A percentile compares a stretch with the other conserved stretches of the same genome.
Conservation (phyloP, 2,329 filamentous ascomycete species). For the Fusarium nisikadoi region DNA sequence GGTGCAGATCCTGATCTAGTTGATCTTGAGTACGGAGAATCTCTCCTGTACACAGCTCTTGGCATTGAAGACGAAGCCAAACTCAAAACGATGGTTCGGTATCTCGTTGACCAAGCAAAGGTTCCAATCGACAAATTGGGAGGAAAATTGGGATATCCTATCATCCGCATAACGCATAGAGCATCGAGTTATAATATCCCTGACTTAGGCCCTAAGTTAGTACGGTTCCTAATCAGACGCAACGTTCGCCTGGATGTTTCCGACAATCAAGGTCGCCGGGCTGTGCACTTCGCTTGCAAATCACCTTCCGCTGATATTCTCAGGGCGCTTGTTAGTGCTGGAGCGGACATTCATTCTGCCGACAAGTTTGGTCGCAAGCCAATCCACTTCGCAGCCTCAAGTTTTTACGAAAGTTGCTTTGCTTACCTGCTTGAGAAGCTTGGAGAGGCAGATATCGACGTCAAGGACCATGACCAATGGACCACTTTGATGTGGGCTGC, state of each 20-base stretch:
- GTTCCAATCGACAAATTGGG: neutral
- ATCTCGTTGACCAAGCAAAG: neutral
- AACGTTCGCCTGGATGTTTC: neutral
- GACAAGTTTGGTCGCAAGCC: neutral
- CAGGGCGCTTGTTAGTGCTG: neutral
- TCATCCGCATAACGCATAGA: neutral
- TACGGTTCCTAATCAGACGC: neutral
- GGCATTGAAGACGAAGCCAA: neutral
- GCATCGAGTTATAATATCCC: fast-evolving
- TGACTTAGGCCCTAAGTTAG: neutral
- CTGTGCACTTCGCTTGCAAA: neutral
- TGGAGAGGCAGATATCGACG: neutral
- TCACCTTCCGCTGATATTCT: neutral
- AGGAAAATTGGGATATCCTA: neutral
- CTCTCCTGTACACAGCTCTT: neutral
- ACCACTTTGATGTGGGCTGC: neutral
- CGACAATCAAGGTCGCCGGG: neutral
- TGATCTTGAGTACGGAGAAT: neutral
- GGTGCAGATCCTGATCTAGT: neutral
- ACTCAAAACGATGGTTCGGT: neutral
- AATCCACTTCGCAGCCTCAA: neutral
- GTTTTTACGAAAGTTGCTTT: fast-evolving
- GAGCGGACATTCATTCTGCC: neutral
- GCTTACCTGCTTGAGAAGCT: neutral
- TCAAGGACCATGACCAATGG: neutral